Base-by-base conservation (phyloP, 2,329 filamentous ascomycete species). In the Verticillium nonalfalfae region DNA sequence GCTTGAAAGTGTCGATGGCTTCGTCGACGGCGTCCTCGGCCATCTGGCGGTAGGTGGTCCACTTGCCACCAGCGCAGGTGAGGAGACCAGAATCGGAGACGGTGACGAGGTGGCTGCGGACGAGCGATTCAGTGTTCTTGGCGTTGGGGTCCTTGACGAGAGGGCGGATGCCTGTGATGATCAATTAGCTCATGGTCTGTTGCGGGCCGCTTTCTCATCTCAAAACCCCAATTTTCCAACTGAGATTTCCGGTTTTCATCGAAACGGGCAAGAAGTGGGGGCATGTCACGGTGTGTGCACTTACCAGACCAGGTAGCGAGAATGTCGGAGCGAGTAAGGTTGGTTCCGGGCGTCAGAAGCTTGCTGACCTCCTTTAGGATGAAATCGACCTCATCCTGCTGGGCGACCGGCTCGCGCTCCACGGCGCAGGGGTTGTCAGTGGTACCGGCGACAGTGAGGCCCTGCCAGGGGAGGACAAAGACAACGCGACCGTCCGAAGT, bases 1-100 rank as follows among this genome's bases (percentile, higher is more conserved):
- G 81, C 45, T 78, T 72, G 72, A 91, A 93, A 58, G 83, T 79
- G 64, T 81, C 78, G 75, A 93, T 82, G 34, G 90, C 90, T 69
- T 91, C 87, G 70, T 94, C 90, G 64, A 95, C 90, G 57, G 90
- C 89, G 69, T 94, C 90, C 74, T 95, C 89, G 59, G 91, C 89
- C 91, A 95, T 95, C 72, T 93, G 89, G 60, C 90, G 89, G 77
- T 94, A 95, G 11, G 90, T 95, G 6, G 90, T 95, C 90, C 90
- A 94, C 77, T 94, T 95, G 64, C 90, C 90, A 68, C 90, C 90
- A 38, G 90, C 90, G 73, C 90, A 92, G 59, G 90, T 94, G 67
- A 95, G 78, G 15, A 95, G 82, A 14, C 90, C 90, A 1, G 90
- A 90, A 6, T 84, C 75, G 21, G 90, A 93, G 52, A 90, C 84